Conservation (phyloP, 768 basidiomycete genomes). For the Amanita muscaria region DNA sequence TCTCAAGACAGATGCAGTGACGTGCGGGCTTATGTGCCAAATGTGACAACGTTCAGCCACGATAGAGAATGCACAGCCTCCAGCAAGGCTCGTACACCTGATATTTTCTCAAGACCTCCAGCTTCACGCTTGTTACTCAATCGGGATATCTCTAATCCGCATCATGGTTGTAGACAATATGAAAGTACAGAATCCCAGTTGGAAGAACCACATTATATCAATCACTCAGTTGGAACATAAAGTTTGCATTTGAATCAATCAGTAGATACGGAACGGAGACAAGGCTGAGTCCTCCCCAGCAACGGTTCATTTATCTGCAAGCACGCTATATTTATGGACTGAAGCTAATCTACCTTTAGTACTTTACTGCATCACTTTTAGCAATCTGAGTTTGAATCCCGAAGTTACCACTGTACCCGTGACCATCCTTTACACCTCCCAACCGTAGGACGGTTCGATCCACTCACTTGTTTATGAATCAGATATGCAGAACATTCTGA, state of each 20-base stretch:
- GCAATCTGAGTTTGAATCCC: slow-evolving; percentile 8
- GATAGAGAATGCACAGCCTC: background rate
- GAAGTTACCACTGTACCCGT: no score
- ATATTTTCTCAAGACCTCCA: slow-evolving; percentile 29
- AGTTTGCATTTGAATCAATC: background rate
- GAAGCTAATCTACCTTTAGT: no score
- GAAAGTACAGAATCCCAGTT: background rate
- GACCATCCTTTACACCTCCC: no score
- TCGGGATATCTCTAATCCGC: background rate
- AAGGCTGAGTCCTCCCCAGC: no score
- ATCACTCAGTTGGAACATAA: background rate
- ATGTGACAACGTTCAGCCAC: slow-evolving; percentile 15
- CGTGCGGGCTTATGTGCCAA: slow-evolving; percentile 50
- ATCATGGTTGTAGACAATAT: background rate
- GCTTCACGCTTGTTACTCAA: background rate
- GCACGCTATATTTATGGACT: background rate
- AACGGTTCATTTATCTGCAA: slow-evolving; percentile 4
- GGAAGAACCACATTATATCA: background rate
- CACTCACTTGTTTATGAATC: slow-evolving; percentile 26
- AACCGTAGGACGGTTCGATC: slow-evolving; percentile 28
- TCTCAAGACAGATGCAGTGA: slow-evolving; percentile 50
- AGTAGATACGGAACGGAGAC: background rate
- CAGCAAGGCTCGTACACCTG: slow-evolving; percentile 7
- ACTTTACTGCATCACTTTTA: no score
- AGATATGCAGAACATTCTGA: slow-evolving; percentile 37